Percentiles rank a stretch among this genome's conserved stretches.
Evolutionary conservation across 257 asterid genomes (phyloP).

Genomic region (Plantago elongata): DNA sequence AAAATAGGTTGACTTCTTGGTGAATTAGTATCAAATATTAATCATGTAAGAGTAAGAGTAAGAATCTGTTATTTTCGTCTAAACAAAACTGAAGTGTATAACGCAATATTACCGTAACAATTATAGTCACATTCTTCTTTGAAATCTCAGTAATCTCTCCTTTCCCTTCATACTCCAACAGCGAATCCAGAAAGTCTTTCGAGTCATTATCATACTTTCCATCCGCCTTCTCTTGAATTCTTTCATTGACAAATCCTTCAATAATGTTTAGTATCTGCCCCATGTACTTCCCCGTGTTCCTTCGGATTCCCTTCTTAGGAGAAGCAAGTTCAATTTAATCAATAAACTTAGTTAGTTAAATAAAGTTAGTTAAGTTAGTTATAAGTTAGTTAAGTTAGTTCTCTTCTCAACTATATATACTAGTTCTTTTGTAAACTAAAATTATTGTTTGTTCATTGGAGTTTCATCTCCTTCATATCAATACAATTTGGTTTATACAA

Average conservation of each 20-base stretch:
- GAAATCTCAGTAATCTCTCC: constrained; percentile 30
- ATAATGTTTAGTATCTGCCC: constrained; percentile 21
- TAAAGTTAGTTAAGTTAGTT: no score
- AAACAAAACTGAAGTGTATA: no score
- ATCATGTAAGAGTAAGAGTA: no score
- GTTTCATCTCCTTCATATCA: no score
- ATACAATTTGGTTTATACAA: no score
- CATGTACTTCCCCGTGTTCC: constrained; percentile 20
- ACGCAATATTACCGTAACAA: constrained; percentile 31
- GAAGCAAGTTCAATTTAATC: no score
- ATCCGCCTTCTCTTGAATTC: constrained; percentile 18
- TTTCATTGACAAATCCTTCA: constrained; percentile 33
- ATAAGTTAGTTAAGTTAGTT: no score
- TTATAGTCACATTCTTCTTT: constrained; percentile 23
- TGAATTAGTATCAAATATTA: not conserved
- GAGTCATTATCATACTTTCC: constrained; percentile 2
- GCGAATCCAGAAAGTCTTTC: constrained; percentile 38
- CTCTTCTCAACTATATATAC: no score
- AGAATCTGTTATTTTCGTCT: no score
- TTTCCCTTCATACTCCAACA: constrained; percentile 29
- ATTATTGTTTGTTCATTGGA: no score
- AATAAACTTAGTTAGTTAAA: no score
- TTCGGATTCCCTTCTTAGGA: constrained; percentile 33
- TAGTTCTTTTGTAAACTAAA: no score
- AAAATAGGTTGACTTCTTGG: not conserved